A percentile compares a stretch with the other conserved stretches of the same genome.
Conservation (phyloP, 2,329 filamentous ascomycete species). For the Blastomyces emzantsi region DNA sequence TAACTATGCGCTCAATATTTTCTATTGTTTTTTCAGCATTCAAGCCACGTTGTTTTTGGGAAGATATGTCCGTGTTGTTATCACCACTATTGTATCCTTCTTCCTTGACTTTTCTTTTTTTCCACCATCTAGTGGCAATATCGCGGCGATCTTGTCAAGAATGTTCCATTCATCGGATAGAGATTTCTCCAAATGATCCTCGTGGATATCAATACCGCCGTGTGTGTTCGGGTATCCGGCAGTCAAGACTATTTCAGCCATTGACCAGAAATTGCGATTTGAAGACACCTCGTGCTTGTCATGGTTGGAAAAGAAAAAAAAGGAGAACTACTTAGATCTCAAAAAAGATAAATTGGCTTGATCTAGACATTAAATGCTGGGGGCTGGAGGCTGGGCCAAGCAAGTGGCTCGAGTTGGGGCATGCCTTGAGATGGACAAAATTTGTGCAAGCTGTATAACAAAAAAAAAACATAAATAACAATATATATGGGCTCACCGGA, state of each 20-base stretch:
- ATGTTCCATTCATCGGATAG: too few relatives aligned
- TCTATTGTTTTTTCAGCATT: too few relatives aligned
- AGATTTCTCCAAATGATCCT: background rate
- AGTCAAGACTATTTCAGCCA: too few relatives aligned
- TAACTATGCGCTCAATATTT: background rate
- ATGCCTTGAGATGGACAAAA: background rate
- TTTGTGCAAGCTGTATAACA: background rate
- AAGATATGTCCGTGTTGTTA: too few relatives aligned
- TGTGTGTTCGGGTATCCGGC: background rate
- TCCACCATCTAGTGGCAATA: too few relatives aligned
- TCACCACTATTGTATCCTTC: too few relatives aligned
- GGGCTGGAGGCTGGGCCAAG: background rate
- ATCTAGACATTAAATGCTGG: background rate
- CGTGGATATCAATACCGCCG: background rate
- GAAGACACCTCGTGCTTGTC: too few relatives aligned
- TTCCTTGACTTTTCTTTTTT: too few relatives aligned
- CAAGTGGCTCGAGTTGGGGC: background rate
- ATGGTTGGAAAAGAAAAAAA: background rate
- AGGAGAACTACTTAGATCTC: background rate
- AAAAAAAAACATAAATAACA: background rate
- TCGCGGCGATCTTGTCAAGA: too few relatives aligned
- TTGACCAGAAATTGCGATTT: too few relatives aligned
- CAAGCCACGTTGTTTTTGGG: too few relatives aligned
- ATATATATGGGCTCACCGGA: background rate
- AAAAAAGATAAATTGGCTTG: background rate